These are phyloP conservation scores for Hibiscus trionum DNA, from an alignment of 345 rosid genomes.

Conservation along the genomic window DNA sequence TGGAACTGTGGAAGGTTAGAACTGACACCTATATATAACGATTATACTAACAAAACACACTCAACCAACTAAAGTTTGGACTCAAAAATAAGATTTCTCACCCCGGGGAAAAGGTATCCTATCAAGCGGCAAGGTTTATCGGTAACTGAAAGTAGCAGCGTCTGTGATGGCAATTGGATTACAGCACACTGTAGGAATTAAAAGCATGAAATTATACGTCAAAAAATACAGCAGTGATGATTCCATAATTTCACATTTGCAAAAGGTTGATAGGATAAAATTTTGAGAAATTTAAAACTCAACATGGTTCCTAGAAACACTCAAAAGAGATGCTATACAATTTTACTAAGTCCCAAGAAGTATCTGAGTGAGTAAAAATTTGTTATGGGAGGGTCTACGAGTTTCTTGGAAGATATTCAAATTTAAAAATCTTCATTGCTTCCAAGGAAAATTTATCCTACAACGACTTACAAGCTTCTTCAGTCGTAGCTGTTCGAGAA, in stretches of 20 bases:
- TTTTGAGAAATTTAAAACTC: slow-evolving; percentile 3
- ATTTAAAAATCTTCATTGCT: not conserved
- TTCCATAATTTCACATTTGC: not conserved
- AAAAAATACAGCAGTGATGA: slow-evolving; percentile 11
- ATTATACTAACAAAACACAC: not conserved
- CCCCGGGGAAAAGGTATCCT: slow-evolving; percentile 99
- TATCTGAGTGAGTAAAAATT: not conserved
- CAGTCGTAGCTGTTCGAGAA: slow-evolving; percentile 89
- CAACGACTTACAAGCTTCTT: slow-evolving; percentile 82
- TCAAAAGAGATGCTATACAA: not conserved
- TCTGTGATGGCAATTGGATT: slow-evolving; percentile 90
- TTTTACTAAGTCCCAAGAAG: not conserved
- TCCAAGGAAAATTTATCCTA: not conserved
- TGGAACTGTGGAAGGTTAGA: not conserved
- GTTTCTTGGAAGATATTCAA: not conserved
- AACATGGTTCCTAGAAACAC: not conserved
- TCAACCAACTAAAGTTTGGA: not conserved
- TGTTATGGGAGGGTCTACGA: not conserved
- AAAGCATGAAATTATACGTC: slow-evolving; percentile 6
- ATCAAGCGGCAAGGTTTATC: slow-evolving; percentile 93
- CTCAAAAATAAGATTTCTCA: slow-evolving; percentile 30
- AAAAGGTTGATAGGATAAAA: not conserved
- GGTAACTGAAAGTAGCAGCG: slow-evolving; percentile 82
- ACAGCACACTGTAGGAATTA: slow-evolving; percentile 69
- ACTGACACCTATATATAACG: not conserved